Conservation (phyloP, 306 rosid genomes). For the Geum urbanum region DNA sequence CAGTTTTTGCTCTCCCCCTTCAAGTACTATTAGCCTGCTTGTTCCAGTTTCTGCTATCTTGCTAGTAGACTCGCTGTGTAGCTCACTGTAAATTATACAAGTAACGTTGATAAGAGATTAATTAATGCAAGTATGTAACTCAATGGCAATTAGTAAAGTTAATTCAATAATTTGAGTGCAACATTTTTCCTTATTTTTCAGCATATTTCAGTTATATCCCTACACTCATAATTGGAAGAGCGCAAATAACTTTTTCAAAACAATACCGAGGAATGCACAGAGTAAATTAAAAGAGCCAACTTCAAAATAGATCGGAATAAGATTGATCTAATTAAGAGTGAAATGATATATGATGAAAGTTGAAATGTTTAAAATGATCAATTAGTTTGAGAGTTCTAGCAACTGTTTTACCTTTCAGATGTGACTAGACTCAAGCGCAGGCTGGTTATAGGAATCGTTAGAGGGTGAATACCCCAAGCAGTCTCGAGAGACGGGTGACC, state of each 20-base stretch:
- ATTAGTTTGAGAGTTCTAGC: constrained; percentile 33
- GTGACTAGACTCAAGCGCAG: constrained; percentile 73
- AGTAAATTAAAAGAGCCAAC: too few relatives aligned
- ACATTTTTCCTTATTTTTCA: background rate
- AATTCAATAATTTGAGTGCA: background rate
- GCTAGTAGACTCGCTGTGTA: constrained; percentile 39
- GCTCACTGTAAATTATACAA: constrained; percentile 43
- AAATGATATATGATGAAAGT: background rate
- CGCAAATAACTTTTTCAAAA: background rate
- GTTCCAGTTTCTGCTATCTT: constrained; percentile 50
- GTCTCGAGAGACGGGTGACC: constrained; percentile 65
- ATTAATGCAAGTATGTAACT: background rate
- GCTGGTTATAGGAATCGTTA: constrained; percentile 69
- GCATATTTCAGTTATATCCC: too few relatives aligned
- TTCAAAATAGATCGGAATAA: too few relatives aligned
- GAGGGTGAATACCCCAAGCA: constrained; percentile 84
- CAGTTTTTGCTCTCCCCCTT: constrained; percentile 36
- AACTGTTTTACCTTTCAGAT: constrained; percentile 55
- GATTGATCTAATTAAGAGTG: background rate
- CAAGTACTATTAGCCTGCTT: constrained; percentile 31
- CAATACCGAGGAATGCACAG: too few relatives aligned
- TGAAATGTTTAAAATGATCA: background rate
- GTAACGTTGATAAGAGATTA: constrained; percentile 17
- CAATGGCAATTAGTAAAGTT: background rate
- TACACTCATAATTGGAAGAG: background rate